Base-by-base conservation (phyloP, 371 early-diverging fungal genomes). In the Apophysomyces ossiformis region DNA sequence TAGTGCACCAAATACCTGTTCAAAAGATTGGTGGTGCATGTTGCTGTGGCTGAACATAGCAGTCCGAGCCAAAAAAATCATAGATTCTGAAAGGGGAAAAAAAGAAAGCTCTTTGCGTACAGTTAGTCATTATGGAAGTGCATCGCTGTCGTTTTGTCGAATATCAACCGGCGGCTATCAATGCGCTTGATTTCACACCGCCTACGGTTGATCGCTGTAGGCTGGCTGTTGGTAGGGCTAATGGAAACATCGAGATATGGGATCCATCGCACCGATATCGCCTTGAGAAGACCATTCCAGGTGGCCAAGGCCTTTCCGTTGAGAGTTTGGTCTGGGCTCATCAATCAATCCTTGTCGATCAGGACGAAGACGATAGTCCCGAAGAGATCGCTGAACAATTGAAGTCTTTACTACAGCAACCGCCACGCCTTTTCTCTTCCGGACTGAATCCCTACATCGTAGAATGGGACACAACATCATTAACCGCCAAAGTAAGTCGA, bases 181-280 rank as follows among this genome's bases (percentile, higher is more conserved):
- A 91, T 70, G 86, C 92, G 7, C 84, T 97, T 54, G 85, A 90
- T 62, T 91, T 91, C 62, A 88, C 92, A 16, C 93, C 93, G 21
- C 61, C 69, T 18, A 84, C 88, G 4, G 81, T 86, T 1, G 71
- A 75, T 36, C 64, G 79, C 11, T 67, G 70, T 50, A 68, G 83
- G 35, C 67, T 95, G 18, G 98, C 98, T 0, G 92, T 93, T 37
- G 98, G 93, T 21, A 81, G 98, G 60, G 92, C 89, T 9, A 93
- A 95, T 69, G 98, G 98, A 26, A 91, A 96, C 66, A 94, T 97
- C 66, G 97, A 97, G 79, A 84, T 97, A 63, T 96, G 96, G 94
- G 90, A 88, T 78, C 90, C 92, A 37, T 66, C 69, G 21, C 66
- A 84, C 57, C 79, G 80, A 16, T 94, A 88, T 80, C 78, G 82